Percentiles rank a stretch among this genome's conserved stretches.
Evolutionary conservation across 306 rosid species (phyloP).

Genomic region (Canavalia ensiformis): DNA sequence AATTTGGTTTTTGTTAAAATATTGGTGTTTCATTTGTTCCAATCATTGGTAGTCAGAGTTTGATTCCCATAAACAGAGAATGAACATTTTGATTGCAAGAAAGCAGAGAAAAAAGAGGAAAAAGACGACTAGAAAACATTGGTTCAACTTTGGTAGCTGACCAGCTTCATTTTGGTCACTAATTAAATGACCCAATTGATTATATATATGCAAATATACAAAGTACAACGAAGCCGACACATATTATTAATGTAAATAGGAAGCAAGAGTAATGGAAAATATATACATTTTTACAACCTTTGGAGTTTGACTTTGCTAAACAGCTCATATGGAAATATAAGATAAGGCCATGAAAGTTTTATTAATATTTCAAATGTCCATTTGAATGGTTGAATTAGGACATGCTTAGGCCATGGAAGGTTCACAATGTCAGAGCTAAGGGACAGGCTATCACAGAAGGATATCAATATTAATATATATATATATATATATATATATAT

Average conservation of each 20-base stretch:
- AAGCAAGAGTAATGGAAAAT: conserved; percentile 43
- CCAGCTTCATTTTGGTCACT: conserved; percentile 37
- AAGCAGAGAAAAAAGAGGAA: conserved; percentile 30
- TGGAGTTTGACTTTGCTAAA: conserved; percentile 69
- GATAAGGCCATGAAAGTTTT: conserved; percentile 57
- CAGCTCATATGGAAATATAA: conserved; percentile 69
- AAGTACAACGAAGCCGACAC: conserved; percentile 68
- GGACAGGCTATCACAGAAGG: conserved; percentile 63
- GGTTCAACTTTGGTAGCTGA: conserved; percentile 43
- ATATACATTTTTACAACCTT: conserved; percentile 46
- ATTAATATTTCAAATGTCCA: conserved; percentile 50
- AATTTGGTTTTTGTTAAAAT: conserved; percentile 30
- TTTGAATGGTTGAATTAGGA: conserved; percentile 68
- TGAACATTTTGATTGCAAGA: conserved; percentile 36
- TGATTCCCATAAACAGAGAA: conserved; percentile 53
- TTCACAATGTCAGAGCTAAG: conserved; percentile 65
- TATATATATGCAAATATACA: conserved; percentile 25
- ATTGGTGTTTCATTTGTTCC: conserved; percentile 49
- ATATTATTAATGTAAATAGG: conserved; percentile 50
- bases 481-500: background rate
- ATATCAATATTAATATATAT: conserved; percentile 44
- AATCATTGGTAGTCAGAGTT: conserved; percentile 66
- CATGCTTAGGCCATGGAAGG: conserved; percentile 66
- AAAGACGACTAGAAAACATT: conserved; percentile 34
- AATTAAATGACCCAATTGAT: conserved; percentile 39